Evolutionary conservation across 352 stramenopile genomes (phyloP).

Genomic region (Pythium phragmiticola): DNA sequence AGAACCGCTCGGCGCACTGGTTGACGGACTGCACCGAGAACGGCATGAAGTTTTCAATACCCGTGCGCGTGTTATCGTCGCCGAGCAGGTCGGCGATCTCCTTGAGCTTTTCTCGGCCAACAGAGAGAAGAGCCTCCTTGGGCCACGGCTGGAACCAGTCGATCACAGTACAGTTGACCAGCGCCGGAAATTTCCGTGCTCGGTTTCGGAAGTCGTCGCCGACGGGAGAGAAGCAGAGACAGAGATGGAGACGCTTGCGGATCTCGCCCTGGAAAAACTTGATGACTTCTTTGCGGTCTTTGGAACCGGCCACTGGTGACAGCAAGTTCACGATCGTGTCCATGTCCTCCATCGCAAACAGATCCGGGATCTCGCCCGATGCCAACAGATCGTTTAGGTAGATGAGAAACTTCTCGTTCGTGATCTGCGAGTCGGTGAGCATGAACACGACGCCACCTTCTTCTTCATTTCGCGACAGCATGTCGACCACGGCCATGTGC

Average conservation of each 20-base stretch:
- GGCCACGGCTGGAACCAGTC: conserved; percentile 95
- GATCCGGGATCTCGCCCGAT: conserved; percentile 91
- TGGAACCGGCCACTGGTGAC: conserved; percentile 65
- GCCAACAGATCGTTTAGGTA: conserved; percentile 95
- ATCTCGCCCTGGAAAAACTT: conserved; percentile 95
- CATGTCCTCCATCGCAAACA: conserved; percentile 94
- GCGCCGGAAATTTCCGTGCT: conserved; percentile 92
- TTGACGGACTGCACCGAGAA: conserved; percentile 95
- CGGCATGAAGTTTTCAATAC: conserved; percentile 95
- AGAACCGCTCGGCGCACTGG: conserved; percentile 89
- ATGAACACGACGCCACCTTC: conserved; percentile 92
- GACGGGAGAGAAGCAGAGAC: conserved; percentile 94
- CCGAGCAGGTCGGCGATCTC: conserved; percentile 85
- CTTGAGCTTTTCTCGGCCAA: conserved; percentile 88
- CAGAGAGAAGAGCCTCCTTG: conserved; percentile 90
- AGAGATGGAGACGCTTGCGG: conserved; percentile 94
- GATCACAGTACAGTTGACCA: conserved; percentile 96
- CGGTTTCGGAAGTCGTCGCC: conserved; percentile 95
- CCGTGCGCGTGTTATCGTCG: conserved; percentile 65
- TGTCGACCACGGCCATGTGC: conserved; percentile 93
- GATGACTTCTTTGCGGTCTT: conserved; percentile 92
- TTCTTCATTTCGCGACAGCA: conserved; percentile 82
- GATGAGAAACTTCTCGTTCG: conserved; percentile 96
- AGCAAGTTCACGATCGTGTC: conserved; percentile 92
- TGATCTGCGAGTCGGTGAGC: conserved; percentile 95